phyloP scores from a whole-genome alignment of 2,329 filamentous ascomycete genomes.

The Biscogniauxia sp. region DNA sequence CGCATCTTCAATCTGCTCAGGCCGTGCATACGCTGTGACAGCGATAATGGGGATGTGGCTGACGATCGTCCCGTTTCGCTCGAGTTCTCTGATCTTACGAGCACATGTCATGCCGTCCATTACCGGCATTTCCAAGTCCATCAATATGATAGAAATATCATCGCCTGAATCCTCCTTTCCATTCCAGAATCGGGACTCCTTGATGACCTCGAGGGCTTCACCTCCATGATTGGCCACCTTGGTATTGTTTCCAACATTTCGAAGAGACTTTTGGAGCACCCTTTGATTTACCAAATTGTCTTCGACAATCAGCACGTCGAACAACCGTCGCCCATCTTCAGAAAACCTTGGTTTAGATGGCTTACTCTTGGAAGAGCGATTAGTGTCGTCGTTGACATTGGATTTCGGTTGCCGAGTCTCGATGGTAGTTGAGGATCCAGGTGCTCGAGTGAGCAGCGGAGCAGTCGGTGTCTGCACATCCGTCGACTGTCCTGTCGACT shows the following conservation, averaged over 20 bases:
- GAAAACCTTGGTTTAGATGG: slow-evolving; percentile 25
- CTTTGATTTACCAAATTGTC: slow-evolving; percentile 68
- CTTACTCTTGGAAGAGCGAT: slow-evolving; percentile 10
- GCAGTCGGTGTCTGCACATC: slow-evolving; percentile 35
- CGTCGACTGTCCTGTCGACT: slow-evolving; percentile 42
- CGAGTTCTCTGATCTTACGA: slow-evolving; percentile 64
- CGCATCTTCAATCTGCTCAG: slow-evolving; percentile 70
- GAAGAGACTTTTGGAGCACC: slow-evolving; percentile 60
- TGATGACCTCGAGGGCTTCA: slow-evolving; percentile 58
- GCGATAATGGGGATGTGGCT: slow-evolving; percentile 74
- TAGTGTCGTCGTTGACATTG: slow-evolving; percentile 9
- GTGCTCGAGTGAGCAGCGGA: slow-evolving; percentile 29
- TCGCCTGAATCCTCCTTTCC: slow-evolving; percentile 45
- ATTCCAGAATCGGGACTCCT: slow-evolving; percentile 55
- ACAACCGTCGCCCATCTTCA: slow-evolving; percentile 34
- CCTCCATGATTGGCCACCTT: slow-evolving; percentile 64
- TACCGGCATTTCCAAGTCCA: slow-evolving; percentile 82
- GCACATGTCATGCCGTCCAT: slow-evolving; percentile 80
- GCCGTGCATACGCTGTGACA: slow-evolving; percentile 78
- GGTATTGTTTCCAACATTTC: slow-evolving; percentile 59
- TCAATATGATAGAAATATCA: slow-evolving; percentile 66
- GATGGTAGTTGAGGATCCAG: slow-evolving; percentile 34
- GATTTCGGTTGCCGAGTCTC: slow-evolving; percentile 29
- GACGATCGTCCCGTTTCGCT: slow-evolving; percentile 58
- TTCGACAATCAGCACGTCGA: slow-evolving; percentile 64